Conservation (phyloP, 106 monocot species). For the Dendrobium huoshanense region DNA sequence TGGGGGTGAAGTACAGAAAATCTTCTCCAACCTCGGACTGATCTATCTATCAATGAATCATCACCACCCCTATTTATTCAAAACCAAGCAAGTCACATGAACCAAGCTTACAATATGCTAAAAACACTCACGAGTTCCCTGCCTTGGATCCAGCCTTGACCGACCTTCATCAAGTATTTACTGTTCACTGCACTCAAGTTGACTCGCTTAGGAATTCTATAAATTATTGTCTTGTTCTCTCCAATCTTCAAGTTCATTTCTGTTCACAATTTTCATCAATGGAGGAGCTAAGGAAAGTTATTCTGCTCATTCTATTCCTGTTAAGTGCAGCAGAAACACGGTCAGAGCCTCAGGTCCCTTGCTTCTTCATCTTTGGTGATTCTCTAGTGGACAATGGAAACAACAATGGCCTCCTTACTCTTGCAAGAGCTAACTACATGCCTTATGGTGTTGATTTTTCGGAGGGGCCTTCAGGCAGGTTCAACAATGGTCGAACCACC, state of each 20-base stretch:
- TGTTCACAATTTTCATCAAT: neutral
- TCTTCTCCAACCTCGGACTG: neutral
- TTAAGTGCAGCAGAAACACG: slow-evolving; percentile 1
- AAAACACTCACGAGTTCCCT: neutral
- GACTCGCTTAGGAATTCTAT: neutral
- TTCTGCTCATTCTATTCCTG: slow-evolving; percentile 1
- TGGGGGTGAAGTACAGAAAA: neutral
- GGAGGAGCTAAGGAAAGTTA: neutral
- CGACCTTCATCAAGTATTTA: neutral
- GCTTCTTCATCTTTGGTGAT: slow-evolving; percentile 85
- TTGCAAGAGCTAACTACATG: slow-evolving; percentile 71
- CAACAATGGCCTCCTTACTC: slow-evolving; percentile 63
- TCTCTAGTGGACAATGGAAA: slow-evolving; percentile 90
- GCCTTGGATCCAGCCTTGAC: neutral
- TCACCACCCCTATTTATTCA: slow-evolving; percentile 1
- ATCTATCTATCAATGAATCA: neutral
- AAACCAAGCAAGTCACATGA: neutral
- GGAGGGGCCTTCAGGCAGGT: slow-evolving; percentile 58
- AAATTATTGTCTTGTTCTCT: neutral
- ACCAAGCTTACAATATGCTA: neutral
- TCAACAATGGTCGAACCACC: slow-evolving; percentile 70
- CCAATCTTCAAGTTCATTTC: neutral
- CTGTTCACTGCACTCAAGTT: neutral
- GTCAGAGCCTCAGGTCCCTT: slow-evolving; percentile 46
- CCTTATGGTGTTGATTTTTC: slow-evolving; percentile 87